These are phyloP conservation scores for Hansenula anomala DNA, from an alignment of 1,139 yeast species.

Conservation along the genomic window DNA sequence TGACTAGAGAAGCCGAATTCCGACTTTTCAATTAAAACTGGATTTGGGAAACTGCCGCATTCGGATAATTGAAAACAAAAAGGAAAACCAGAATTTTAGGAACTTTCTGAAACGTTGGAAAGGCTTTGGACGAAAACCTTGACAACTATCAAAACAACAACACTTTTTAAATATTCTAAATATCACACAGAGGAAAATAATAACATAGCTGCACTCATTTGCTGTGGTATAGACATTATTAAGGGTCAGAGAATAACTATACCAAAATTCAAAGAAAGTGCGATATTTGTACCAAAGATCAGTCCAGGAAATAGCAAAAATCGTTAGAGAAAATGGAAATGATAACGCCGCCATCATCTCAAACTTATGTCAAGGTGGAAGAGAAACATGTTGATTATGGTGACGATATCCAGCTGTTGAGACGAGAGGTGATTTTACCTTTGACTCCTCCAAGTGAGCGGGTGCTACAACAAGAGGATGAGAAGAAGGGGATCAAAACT, in stretches of 20 bases:
- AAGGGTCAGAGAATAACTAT: too few relatives aligned
- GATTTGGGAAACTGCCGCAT: conserved; percentile 9
- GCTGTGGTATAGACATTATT: too few relatives aligned
- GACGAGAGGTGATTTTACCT: neutral
- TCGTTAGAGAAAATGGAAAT: conserved; percentile 7
- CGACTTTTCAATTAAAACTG: conserved; percentile 2
- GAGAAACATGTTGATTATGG: neutral
- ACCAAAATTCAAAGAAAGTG: too few relatives aligned
- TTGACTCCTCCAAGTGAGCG: conserved; percentile 5
- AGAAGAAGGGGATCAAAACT: neutral
- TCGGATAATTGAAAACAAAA: conserved; percentile 17
- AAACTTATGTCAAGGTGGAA: conserved; percentile 9
- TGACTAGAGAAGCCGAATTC: neutral
- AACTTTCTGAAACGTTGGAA: too few relatives aligned
- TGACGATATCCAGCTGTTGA: neutral
- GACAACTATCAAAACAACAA: too few relatives aligned
- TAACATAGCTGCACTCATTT: too few relatives aligned
- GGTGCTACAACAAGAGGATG: neutral
- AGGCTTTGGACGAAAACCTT: too few relatives aligned
- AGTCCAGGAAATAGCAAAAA: neutral
- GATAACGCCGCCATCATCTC: conserved; percentile 23
- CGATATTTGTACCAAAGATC: too few relatives aligned
- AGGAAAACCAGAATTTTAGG: neutral
- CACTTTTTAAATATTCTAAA: too few relatives aligned
- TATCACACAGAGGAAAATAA: too few relatives aligned